Evolutionary conservation across 192 early-diverging fungal genomes (phyloP), one percentile per base, ranked within the genome.

Genomic region (Radiomyces spectabilis): DNA sequence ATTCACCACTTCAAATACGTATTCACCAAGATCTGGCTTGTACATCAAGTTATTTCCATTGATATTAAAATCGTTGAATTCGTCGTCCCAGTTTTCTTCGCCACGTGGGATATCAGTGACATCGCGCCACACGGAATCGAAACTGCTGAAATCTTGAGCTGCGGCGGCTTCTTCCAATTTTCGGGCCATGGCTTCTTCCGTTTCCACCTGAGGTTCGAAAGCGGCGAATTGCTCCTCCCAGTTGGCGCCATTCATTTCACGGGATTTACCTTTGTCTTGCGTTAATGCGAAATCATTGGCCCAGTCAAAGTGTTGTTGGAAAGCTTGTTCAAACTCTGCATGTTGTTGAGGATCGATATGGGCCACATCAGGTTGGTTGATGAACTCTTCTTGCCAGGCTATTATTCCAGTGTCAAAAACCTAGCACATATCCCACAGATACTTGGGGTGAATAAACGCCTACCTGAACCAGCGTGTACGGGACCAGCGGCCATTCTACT

Each of bases 1-100:
- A 61, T 95, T 95, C 29, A 80, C 68, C 26, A 64, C 55, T 38
- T 92, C 84, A 75, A 98, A 99, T 26, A 73, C 78, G 61, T 97
- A 98, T 15, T 83, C 76, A 24, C 78, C 85, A 34, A 85, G 75
- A 46, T 84, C 78, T 13, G 82, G 80, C 21, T 83, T 79, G n/a
- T 73, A 74, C 27, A 81, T 57, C n/a, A n/a, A n/a, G 12, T 76
- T 71, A 9, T 69, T 59, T 41, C 63, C 59, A 19, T 60, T 59
- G 33, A 72, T 46, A 30, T 71, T 70, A 52, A 73, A 70, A 22
- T 71, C 60, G 18, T 63, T 61, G 51, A 74, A 74, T 22, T 74
- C 62, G 30, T 70, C 59, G 38, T 74, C 81, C 61, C 77, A 68
- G 37, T 78, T 70, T 15, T 43, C 50, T 26, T 46, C 51, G 55